Evolutionary conservation across 441 rosid genomes (phyloP), one percentile per base, ranked within the genome.

Genomic region (Eutrema salsugineum): DNA sequence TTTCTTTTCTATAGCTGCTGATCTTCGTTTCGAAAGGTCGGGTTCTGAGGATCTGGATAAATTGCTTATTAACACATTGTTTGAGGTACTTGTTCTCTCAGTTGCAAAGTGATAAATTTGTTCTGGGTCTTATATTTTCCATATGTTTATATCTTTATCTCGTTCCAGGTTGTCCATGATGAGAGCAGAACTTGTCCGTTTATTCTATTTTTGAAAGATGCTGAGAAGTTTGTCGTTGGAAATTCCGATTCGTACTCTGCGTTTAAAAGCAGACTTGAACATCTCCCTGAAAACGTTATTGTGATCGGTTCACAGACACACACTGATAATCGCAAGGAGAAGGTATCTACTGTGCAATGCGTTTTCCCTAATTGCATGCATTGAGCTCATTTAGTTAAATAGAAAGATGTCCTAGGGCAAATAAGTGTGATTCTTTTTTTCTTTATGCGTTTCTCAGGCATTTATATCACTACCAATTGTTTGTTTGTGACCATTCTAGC

Each of bases 191-290:
- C 53, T 51, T 70, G 73, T 44, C 91, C 99, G 50, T 72, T 94
- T 44, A 84, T 94, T 71, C 69, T 94, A 73, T 89, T 92, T 49
- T 62, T 94, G 73, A 94, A 92, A 85, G 98, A 94, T 56, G 81
- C 89, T 70, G 97, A 92, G 80, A 90, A 94, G 81, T 83, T 89
- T 48, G 58, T 87, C 78, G 91, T 58, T 66, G 91, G 94, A 35
- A 90, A 86, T 80, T 85, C 78, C 62, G 93, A 91, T 79, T 89
- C 82, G 22, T 81, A 81, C 68, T 62, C 76, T 14, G 80, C 83
- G 50, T 76, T 92, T 19, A 84, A 82, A 81, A 81, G 79, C 70
- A 88, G 86, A 82, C 83, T 92, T 79, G 97, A 84, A 70, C 78
- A 77, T 78, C 72, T 94, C 66, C 91, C 98, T 15, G 83, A 78